Conservation (phyloP, 2,329 filamentous ascomycete genomes). For the Blastomyces emzantsi region DNA sequence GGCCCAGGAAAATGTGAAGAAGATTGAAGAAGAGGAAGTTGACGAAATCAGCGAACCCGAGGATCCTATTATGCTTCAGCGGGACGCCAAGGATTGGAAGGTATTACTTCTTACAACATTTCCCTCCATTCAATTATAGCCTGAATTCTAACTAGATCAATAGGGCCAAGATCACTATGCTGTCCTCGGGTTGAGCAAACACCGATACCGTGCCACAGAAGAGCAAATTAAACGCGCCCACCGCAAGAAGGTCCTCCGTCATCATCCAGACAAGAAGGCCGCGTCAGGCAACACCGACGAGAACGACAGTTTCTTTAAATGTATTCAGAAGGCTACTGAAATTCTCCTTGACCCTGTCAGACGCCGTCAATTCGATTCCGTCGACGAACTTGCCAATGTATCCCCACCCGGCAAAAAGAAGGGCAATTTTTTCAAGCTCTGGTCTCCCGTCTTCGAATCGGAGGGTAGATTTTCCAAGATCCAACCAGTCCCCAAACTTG, state of each 20-base stretch:
- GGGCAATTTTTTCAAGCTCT: constrained; percentile 91
- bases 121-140: background rate
- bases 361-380: constrained; percentile 91
- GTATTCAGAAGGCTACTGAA: constrained; percentile 96
- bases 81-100: constrained; percentile 99
- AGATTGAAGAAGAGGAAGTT: constrained; percentile 82
- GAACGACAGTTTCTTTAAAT: constrained; percentile 99
- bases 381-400: constrained; percentile 87
- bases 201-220: constrained; percentile 85
- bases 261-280: constrained; percentile 98
- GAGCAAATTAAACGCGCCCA: constrained; percentile 99
- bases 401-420: constrained; percentile 83
- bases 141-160: constrained; percentile 3
- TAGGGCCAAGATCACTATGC: constrained; percentile 96
- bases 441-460: constrained; percentile 80
- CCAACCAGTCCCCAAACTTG: constrained; percentile 80
- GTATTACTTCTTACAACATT: constrained; percentile 39
- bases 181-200: constrained; percentile 84
- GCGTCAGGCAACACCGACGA: constrained; percentile 74
- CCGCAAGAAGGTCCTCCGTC: constrained; percentile 98
- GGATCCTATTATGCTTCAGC: constrained; percentile 81
- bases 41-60: constrained; percentile 90
- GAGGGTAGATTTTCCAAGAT: constrained; percentile 88
- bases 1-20: constrained; percentile 90
- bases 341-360: constrained; percentile 85